Evolutionary conservation across 140 eudicot genomes (phyloP), one percentile per base, ranked within the genome.

Genomic region (Senecio squalidus): DNA sequence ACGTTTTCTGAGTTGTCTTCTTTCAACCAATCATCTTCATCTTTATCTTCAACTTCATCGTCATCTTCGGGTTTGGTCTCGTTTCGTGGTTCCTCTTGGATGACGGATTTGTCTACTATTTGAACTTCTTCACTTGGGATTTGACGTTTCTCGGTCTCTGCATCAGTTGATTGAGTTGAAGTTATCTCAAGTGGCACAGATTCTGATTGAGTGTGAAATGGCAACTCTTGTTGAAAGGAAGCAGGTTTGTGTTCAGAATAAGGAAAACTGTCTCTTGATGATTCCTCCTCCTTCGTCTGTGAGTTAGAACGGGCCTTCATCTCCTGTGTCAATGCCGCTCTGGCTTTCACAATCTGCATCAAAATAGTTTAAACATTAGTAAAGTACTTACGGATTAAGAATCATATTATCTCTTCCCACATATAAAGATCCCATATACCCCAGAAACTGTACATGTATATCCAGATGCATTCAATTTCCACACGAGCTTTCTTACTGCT

Each of bases 21-120:
- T 77, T 93, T 80, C 58, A 92, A 69, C 98, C 98, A 92, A 61
- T 84, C 98, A 59, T 92, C 96, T 6, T 84, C 96, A 34, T 81
- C 90, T 13, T 69, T 75, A 10, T 61, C 60, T 30, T 62, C 78
- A 11, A 27, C 23, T 18, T 7, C 36, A 31, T 26, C 44, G 45
- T 68, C 67, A 51, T 63, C 66, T 21, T 49, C 55, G 25, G 50
- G 17, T 56, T 74, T 58, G 49, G 33, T 54, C 55, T 49, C 56
- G 17, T 31, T 43, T 51, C 22, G 46, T 40, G 77, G 64, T 54
- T 67, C 83, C 27, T 77, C 90, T 54, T 79, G 76, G 26, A 78
- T 65, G 40, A 89, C 83, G 27, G 88, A 55, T 33, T 86, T 86
- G 66, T 87, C 95, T 15, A 75, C 73, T 3, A 82, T 62, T 67